Evolutionary conservation across 164 flowering plant genomes (phyloP).

Genomic region (Umbellularia californica): DNA sequence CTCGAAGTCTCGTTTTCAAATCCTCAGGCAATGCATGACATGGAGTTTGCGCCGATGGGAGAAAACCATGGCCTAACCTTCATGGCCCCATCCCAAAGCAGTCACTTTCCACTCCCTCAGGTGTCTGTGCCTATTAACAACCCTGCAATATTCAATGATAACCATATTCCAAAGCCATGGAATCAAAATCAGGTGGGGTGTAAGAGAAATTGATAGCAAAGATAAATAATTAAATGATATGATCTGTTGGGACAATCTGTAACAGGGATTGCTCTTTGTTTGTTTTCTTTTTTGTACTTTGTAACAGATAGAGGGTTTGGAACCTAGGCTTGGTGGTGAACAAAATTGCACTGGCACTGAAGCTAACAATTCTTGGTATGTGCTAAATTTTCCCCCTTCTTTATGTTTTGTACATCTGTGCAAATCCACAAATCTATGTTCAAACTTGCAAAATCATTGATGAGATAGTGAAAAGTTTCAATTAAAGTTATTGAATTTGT

Average conservation of each 20-base stretch:
- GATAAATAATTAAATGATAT: background rate
- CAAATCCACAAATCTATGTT: background rate
- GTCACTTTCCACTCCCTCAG: conserved; percentile 11
- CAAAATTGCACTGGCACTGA: conserved; percentile 50
- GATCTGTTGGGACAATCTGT: background rate
- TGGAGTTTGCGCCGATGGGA: conserved; percentile 57
- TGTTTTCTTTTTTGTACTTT: background rate
- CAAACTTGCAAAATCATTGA: too few species aligned
- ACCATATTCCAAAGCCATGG: conserved; percentile 27
- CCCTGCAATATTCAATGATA: conserved; percentile 27
- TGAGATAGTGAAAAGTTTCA: too few species aligned
- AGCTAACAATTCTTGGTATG: conserved; percentile 53
- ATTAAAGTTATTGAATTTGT: too few species aligned
- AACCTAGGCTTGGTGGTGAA: conserved; percentile 42
- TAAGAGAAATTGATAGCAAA: background rate
- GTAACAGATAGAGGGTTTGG: conserved; percentile 33
- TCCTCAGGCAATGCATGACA: conserved; percentile 30
- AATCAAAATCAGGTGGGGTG: conserved; percentile 30
- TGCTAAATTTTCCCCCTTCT: background rate
- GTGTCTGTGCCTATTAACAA: conserved; percentile 24
- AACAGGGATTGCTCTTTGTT: background rate
- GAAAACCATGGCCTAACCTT: conserved; percentile 49
- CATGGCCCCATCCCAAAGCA: conserved; percentile 26
- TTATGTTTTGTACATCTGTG: too few species aligned
- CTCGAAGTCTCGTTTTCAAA: conserved; percentile 28